Evolutionary conservation across 2,329 filamentous ascomycete genomes (phyloP).

Genomic region (Colletotrichum sp.): DNA sequence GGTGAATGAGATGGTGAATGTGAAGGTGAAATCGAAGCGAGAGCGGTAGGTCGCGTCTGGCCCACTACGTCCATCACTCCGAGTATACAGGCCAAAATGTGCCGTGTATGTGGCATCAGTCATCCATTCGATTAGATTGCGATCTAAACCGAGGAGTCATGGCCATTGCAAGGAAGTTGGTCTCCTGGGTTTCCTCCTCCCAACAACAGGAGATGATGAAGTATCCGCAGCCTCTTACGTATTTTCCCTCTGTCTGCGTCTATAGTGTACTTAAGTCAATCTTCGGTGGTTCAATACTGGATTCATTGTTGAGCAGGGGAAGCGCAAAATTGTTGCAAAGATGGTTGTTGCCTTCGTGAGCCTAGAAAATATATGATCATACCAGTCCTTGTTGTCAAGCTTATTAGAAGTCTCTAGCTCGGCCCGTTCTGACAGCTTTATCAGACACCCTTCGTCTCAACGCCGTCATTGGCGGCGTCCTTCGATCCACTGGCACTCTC

Average conservation of each 20-base stretch:
- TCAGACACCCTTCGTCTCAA: background rate
- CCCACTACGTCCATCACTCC: background rate
- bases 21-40: background rate
- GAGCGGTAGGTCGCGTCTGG: rapidly evolving
- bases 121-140: rapidly evolving
- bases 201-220: background rate
- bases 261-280: rapidly evolving
- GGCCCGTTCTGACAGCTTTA: rapidly evolving
- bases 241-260: rapidly evolving
- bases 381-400: rapidly evolving
- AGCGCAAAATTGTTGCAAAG: too few species aligned
- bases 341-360: too few species aligned
- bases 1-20: background rate
- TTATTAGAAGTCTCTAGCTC: rapidly evolving
- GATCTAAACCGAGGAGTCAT: background rate
- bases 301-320: too few species aligned
- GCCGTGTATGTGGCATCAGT: background rate
- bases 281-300: too few species aligned
- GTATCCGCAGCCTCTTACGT: rapidly evolving
- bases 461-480: background rate
- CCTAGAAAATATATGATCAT: too few species aligned
- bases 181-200: background rate
- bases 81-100: background rate
- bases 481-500: rapidly evolving
- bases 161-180: background rate